Conservation (phyloP, 2,329 filamentous ascomycete genomes). For the Aspergillus thermomutatus region DNA sequence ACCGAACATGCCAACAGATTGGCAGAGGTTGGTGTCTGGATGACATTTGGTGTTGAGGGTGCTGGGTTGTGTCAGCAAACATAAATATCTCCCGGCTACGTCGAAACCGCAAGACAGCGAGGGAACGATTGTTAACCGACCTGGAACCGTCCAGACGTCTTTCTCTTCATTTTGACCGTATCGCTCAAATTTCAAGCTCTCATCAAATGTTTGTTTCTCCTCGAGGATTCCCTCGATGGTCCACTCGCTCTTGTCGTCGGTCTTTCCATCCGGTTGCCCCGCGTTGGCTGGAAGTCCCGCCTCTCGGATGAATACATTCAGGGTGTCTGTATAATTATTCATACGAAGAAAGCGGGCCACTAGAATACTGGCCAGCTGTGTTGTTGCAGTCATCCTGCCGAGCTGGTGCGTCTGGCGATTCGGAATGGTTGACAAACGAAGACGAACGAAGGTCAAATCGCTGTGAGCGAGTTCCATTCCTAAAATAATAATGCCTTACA, state of each 20-base stretch:
- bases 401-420: constrained; percentile 5
- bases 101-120: not conserved
- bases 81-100: not conserved
- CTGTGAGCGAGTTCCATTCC: not conserved
- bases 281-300: constrained; percentile 52
- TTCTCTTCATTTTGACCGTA: constrained; percentile 43
- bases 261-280: constrained; percentile 32
- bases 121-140: constrained; percentile 28
- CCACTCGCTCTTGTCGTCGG: constrained; percentile 39
- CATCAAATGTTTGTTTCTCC: constrained; percentile 58
- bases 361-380: constrained; percentile 29
- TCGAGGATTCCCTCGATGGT: constrained; percentile 60
- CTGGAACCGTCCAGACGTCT: constrained; percentile 46
- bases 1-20: constrained; percentile 54
- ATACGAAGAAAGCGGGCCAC: constrained; percentile 44
- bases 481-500: not conserved
- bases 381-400: not conserved
- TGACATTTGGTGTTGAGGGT: constrained; percentile 41
- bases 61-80: constrained; percentile 29
- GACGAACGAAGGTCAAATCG: not conserved
- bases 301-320: constrained; percentile 57
- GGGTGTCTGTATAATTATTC: constrained; percentile 49
- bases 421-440: not conserved
- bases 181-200: constrained; percentile 55
- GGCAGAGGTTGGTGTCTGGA: constrained; percentile 46